Conservation (phyloP, 2,329 filamentous ascomycete genomes). For the Zopfia rhizophila region DNA sequence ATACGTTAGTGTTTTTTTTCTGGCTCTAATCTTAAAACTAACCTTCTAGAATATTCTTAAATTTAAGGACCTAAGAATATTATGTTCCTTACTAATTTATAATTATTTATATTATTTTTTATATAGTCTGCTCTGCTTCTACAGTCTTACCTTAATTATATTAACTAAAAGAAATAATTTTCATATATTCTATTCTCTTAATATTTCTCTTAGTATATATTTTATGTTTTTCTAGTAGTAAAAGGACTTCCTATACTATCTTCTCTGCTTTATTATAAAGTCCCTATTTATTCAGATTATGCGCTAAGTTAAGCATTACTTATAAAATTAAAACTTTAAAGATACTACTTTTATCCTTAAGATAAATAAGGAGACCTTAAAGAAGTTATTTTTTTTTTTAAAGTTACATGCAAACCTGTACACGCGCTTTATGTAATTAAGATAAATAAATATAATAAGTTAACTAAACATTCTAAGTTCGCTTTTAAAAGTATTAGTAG, state of each 20-base stretch:
- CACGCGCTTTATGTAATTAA: too few relatives aligned
- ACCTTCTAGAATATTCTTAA: constrained; percentile 26
- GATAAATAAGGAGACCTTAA: constrained; percentile 7
- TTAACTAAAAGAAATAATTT: constrained; percentile 29
- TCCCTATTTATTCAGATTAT: constrained; percentile 26
- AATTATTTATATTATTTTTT: constrained; percentile 28
- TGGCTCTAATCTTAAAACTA: constrained; percentile 31
- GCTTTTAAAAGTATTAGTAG: too few relatives aligned
- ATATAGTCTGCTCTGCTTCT: constrained; percentile 28
- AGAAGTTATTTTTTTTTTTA: constrained; percentile 14
- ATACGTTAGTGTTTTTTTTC: constrained; percentile 4
- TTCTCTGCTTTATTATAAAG: constrained; percentile 20
- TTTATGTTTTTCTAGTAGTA: constrained; percentile 22
- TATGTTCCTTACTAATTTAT: constrained; percentile 21
- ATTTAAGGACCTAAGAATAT: constrained; percentile 29
- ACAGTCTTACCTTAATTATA: constrained; percentile 22
- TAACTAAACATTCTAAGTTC: too few relatives aligned
- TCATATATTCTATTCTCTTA: constrained; percentile 26
- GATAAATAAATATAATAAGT: too few relatives aligned
- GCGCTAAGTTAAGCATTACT: constrained; percentile 25
- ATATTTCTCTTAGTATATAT: constrained; percentile 26
- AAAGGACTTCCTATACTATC: constrained; percentile 19
- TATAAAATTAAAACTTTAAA: constrained; percentile 14
- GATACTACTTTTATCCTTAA: background rate
- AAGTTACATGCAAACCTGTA: too few relatives aligned